Conservation (phyloP, 768 basidiomycete genomes). For the Brasilioporus rufonigricans region DNA sequence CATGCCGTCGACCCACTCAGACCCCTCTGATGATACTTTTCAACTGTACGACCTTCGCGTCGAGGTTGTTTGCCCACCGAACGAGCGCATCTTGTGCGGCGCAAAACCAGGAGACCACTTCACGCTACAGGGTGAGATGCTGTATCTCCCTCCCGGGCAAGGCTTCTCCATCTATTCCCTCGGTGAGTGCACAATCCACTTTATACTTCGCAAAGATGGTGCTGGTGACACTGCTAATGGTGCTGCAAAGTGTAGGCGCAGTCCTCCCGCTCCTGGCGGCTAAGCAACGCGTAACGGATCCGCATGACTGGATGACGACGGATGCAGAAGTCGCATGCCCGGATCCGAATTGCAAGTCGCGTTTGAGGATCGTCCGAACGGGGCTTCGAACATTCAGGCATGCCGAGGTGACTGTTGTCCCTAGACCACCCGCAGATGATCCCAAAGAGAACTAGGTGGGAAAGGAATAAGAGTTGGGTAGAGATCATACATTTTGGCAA, state of each 20-base stretch:
- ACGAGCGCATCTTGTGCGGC: constrained; percentile 57
- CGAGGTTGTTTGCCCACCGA: constrained; percentile 59
- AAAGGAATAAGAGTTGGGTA: neutral
- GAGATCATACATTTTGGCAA: no score
- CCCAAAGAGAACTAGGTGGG: neutral
- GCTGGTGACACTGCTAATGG: neutral
- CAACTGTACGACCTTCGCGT: constrained; percentile 64
- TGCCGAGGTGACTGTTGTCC: constrained; percentile 52
- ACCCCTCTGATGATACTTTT: constrained; percentile 42
- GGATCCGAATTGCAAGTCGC: constrained; percentile 62
- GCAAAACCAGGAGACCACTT: constrained; percentile 65
- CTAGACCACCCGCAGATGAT: constrained; percentile 12
- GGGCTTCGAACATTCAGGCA: constrained; percentile 54
- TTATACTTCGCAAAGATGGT: neutral
- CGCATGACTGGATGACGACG: constrained; percentile 67
- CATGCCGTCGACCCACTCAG: neutral
- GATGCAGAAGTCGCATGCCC: constrained; percentile 66
- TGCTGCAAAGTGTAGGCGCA: constrained; percentile 38
- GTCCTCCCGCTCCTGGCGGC: constrained; percentile 67
- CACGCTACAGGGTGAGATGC: constrained; percentile 60
- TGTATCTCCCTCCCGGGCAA: constrained; percentile 57
- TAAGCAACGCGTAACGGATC: constrained; percentile 55
- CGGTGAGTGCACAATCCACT: constrained; percentile 30
- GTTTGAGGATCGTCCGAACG: constrained; percentile 49
- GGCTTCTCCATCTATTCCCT: constrained; percentile 71